phyloP scores from a whole-genome alignment of 1,284 basidiomycete species.

The Malassezia vespertilionis region DNA sequence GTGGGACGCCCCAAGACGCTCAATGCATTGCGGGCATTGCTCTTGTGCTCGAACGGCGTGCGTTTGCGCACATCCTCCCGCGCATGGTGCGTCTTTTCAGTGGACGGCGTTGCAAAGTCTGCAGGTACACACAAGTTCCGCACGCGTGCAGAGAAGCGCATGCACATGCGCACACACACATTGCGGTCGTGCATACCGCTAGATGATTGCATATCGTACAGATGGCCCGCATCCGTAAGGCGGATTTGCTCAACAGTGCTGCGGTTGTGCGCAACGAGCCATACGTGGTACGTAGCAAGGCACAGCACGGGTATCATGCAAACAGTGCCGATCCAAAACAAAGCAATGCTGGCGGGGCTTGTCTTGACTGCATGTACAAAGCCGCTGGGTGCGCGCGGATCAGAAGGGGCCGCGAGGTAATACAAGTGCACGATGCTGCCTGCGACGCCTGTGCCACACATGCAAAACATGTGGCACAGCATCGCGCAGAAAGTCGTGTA shows the following conservation, averaged over 20 bases:
- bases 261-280: conserved; percentile 34
- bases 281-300: conserved; percentile 35
- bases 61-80: not conserved
- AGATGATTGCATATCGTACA: conserved; percentile 27
- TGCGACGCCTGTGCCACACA: conserved; percentile 7
- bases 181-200: not conserved
- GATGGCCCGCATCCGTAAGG: conserved; percentile 24
- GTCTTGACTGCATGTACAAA: conserved; percentile 25
- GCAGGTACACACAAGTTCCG: conserved; percentile 6
- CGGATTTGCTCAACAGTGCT: conserved; percentile 46
- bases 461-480: conserved; percentile 16
- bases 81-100: not conserved
- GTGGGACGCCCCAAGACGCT: conserved; percentile 7
- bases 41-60: conserved; percentile 7
- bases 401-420: conserved; percentile 18
- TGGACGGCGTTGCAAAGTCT: conserved; percentile 4
- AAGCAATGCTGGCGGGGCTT: conserved; percentile 30
- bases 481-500: conserved; percentile 45
- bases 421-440: conserved; percentile 21
- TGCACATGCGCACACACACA: not conserved
- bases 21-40: not conserved
- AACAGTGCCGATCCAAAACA: conserved; percentile 29
- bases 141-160: not conserved
- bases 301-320: conserved; percentile 24
- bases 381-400: not conserved